phyloP scores from a whole-genome alignment of 805 yeast genomes.

The Cyberlindnera xylosilytica region DNA sequence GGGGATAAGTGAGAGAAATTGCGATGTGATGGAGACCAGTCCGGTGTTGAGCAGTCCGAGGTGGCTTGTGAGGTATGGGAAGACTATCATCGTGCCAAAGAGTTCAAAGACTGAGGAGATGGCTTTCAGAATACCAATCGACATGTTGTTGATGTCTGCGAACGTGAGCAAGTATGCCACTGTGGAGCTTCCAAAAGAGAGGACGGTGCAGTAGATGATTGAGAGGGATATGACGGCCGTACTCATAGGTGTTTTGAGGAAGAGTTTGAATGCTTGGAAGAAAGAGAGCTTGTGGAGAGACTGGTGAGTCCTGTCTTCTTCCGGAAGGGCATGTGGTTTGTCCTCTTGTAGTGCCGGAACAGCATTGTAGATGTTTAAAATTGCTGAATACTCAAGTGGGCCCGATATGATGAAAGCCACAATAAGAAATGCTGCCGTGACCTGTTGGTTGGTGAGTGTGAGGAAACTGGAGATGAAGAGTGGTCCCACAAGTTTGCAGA shows the following conservation, averaged over 20 bases:
- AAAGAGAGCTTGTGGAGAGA: conserved; percentile 9
- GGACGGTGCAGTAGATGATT: conserved; percentile 34
- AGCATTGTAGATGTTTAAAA: conserved; percentile 31
- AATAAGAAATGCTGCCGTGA: conserved; percentile 28
- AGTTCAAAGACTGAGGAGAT: conserved; percentile 33
- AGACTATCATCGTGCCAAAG: conserved; percentile 29
- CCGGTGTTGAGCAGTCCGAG: conserved; percentile 33
- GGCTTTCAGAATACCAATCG: conserved; percentile 33
- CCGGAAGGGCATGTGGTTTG: too few relatives aligned
- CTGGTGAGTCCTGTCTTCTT: not conserved
- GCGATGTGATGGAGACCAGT: conserved; percentile 27
- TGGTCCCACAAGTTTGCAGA: conserved; percentile 38
- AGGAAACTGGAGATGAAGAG: conserved; percentile 32
- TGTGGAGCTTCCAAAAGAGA: conserved; percentile 36
- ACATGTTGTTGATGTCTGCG: conserved; percentile 29
- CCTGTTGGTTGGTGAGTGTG: conserved; percentile 21
- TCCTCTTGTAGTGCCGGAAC: conserved; percentile 28
- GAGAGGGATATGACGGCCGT: conserved; percentile 31
- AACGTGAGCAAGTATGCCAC: conserved; percentile 32
- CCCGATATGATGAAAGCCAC: conserved; percentile 29
- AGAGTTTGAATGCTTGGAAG: conserved; percentile 17
- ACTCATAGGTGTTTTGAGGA: conserved; percentile 26
- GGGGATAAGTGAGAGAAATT: conserved; percentile 27
- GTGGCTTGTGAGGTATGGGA: conserved; percentile 26
- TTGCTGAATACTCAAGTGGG: conserved; percentile 32